Evolutionary conservation across 1,139 yeast genomes (phyloP).

Genomic region (Suzukiozyma palmioleophila): DNA sequence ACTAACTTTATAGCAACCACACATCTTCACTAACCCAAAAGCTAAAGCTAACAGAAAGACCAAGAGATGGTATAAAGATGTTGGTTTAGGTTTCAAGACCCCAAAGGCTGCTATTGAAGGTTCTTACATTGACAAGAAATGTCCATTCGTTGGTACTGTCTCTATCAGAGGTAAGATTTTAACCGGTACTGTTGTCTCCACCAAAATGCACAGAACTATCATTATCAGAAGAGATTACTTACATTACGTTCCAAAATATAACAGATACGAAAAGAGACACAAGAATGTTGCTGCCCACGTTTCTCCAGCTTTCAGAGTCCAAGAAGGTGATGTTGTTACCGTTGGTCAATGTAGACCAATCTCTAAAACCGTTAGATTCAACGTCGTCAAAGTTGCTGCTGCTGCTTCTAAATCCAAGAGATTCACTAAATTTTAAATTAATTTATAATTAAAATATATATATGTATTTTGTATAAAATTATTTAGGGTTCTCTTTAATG

Average conservation of each 20-base stretch:
- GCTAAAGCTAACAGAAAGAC: slow-evolving; percentile 97
- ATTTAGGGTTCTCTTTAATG: slow-evolving; percentile 13
- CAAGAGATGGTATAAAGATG: slow-evolving; percentile 99
- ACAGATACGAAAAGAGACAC: slow-evolving; percentile 99
- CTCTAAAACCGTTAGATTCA: slow-evolving; percentile 99
- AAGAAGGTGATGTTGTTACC: slow-evolving; percentile 98
- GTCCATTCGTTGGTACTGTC: slow-evolving; percentile 96
- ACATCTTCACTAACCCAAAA: slow-evolving; percentile 99
- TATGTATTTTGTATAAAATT: slow-evolving; percentile 6
- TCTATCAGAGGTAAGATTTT: slow-evolving; percentile 99
- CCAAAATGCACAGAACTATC: slow-evolving; percentile 99
- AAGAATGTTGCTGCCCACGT: slow-evolving; percentile 99
- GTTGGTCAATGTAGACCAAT: slow-evolving; percentile 99
- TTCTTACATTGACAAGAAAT: slow-evolving; percentile 99
- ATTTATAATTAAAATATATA: slow-evolving; percentile 6
- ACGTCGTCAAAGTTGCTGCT: slow-evolving; percentile 94
- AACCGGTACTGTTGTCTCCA: slow-evolving; percentile 98
- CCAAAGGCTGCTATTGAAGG: slow-evolving; percentile 99
- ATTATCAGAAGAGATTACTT: slow-evolving; percentile 99
- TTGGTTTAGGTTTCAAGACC: slow-evolving; percentile 99
- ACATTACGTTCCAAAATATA: slow-evolving; percentile 99
- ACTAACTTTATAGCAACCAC: slow-evolving; percentile 83
- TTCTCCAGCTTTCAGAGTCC: slow-evolving; percentile 99
- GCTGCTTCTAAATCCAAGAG: slow-evolving; percentile 89
- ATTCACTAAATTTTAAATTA: slow-evolving; percentile 87